A percentile compares a stretch with the other conserved stretches of the same genome.
phyloP scores from a whole-genome alignment of 805 yeast genomes.

The Pichia membranifaciens region DNA sequence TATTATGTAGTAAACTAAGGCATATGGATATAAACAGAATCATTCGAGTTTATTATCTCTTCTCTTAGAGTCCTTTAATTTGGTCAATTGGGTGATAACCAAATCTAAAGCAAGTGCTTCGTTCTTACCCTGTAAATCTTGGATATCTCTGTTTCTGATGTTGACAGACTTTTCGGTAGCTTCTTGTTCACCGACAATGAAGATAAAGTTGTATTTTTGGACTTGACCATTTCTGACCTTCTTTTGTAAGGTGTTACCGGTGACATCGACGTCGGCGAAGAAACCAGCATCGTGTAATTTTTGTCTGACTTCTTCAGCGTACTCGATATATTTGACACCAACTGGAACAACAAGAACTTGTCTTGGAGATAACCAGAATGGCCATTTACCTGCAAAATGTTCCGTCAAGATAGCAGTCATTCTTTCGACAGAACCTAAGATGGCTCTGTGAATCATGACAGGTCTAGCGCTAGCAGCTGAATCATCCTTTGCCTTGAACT shows the following conservation, averaged over 20 bases:
- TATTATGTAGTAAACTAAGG: not conserved
- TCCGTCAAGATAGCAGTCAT: constrained; percentile 98
- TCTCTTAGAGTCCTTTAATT: constrained; percentile 70
- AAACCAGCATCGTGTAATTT: constrained; percentile 66
- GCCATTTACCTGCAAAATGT: constrained; percentile 99
- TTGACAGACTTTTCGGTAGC: constrained; percentile 74
- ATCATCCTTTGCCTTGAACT: constrained; percentile 68
- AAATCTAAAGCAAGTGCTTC: constrained; percentile 69
- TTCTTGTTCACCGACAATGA: constrained; percentile 96
- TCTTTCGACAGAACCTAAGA: constrained; percentile 96
- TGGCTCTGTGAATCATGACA: constrained; percentile 99
- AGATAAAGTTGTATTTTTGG: constrained; percentile 89
- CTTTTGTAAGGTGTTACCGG: constrained; percentile 96
- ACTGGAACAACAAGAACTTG: constrained; percentile 95
- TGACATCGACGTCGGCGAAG: constrained; percentile 86
- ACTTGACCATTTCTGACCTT: constrained; percentile 96
- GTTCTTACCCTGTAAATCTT: constrained; percentile 87
- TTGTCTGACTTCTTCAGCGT: constrained; percentile 78
- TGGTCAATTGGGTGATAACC: constrained; percentile 63
- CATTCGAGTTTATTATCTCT: constrained; percentile 48
- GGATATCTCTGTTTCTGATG: constrained; percentile 93
- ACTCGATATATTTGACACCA: constrained; percentile 86
- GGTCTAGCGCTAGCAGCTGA: constrained; percentile 70
- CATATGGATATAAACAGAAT: not conserved
- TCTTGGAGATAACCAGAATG: constrained; percentile 99